Evolutionary conservation across 139 green algal genomes (phyloP).

Genomic region (Medakamo hakoo): DNA sequence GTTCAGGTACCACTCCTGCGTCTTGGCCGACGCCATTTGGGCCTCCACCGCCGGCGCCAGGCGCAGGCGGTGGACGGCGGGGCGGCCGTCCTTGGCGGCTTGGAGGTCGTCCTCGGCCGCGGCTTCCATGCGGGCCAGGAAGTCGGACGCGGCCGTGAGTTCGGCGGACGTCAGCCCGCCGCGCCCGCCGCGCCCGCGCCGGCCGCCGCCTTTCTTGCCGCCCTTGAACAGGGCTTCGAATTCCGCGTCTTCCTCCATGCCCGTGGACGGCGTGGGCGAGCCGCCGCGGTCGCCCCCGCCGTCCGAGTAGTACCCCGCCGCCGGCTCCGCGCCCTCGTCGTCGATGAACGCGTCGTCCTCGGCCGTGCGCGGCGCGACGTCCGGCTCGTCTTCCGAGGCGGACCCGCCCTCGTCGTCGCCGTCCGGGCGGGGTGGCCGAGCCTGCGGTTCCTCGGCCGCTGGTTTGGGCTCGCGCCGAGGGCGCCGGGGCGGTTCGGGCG

Average conservation of each 20-base stretch:
- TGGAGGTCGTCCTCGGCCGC: neutral
- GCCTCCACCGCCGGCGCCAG: neutral
- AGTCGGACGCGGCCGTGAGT: neutral
- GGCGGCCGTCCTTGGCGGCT: neutral
- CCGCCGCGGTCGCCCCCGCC: neutral
- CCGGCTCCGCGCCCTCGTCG: neutral
- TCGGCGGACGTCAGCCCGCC: neutral
- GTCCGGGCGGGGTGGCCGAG: neutral
- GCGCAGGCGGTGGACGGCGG: neutral
- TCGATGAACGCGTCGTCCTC: neutral
- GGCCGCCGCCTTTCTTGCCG: no score
- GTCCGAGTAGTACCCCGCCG: neutral
- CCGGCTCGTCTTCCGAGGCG: neutral
- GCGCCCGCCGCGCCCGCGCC: no score
- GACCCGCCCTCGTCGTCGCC: neutral
- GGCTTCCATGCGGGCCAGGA: neutral
- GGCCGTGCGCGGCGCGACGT: neutral
- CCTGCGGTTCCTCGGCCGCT: neutral
- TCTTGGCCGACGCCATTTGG: neutral
- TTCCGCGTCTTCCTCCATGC: neutral
- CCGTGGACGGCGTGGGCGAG: neutral
- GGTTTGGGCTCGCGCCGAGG: no score
- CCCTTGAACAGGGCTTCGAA: neutral
- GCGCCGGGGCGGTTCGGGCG: no score
- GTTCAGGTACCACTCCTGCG: neutral